A percentile compares a stretch with the other conserved stretches of the same genome.
Conservation (phyloP, 2,329 filamentous ascomycete genomes). For the Colletotrichum cordylinicola region DNA sequence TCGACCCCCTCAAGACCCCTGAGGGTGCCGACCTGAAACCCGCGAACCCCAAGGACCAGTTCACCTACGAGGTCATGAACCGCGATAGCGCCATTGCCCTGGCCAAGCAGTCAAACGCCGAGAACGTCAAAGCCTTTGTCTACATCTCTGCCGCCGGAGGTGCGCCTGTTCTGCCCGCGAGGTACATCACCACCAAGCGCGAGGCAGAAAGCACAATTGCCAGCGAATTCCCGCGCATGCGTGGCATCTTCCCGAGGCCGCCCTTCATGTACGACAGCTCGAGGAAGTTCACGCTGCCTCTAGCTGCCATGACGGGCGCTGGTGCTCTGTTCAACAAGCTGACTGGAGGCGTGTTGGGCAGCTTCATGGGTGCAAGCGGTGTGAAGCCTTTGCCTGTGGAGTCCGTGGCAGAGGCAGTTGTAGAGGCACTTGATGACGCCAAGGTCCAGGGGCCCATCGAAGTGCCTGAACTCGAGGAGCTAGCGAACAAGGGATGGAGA, state of each 20-base stretch:
- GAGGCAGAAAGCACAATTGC: slow-evolving; percentile 84
- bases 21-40: slow-evolving; percentile 65
- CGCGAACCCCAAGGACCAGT: slow-evolving; percentile 72
- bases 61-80: slow-evolving; percentile 98
- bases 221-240: slow-evolving; percentile 74
- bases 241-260: slow-evolving; percentile 82
- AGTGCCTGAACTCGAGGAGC: slow-evolving; percentile 77
- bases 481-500: slow-evolving; percentile 86
- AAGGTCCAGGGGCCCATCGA: slow-evolving; percentile 77
- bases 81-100: slow-evolving; percentile 85
- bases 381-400: slow-evolving; percentile 90
- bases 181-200: slow-evolving; percentile 92
- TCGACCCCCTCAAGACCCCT: slow-evolving; percentile 72
- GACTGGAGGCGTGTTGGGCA: slow-evolving; percentile 76
- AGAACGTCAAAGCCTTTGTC: slow-evolving; percentile 73
- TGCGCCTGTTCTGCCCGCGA: slow-evolving; percentile 79
- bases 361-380: slow-evolving; percentile 81
- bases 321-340: slow-evolving; percentile 79
- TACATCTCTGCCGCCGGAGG: slow-evolving; percentile 91
- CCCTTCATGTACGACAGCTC: slow-evolving; percentile 90
- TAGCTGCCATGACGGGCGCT: slow-evolving; percentile 78
- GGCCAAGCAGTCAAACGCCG: slow-evolving; percentile 74
- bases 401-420: slow-evolving; percentile 84
- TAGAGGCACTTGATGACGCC: slow-evolving; percentile 83
- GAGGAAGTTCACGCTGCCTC: slow-evolving; percentile 80